Percentiles rank a stretch among this genome's conserved stretches.
Evolutionary conservation across 2,329 filamentous ascomycete genomes (phyloP).

Genomic region (Aureobasidium subglaciale): DNA sequence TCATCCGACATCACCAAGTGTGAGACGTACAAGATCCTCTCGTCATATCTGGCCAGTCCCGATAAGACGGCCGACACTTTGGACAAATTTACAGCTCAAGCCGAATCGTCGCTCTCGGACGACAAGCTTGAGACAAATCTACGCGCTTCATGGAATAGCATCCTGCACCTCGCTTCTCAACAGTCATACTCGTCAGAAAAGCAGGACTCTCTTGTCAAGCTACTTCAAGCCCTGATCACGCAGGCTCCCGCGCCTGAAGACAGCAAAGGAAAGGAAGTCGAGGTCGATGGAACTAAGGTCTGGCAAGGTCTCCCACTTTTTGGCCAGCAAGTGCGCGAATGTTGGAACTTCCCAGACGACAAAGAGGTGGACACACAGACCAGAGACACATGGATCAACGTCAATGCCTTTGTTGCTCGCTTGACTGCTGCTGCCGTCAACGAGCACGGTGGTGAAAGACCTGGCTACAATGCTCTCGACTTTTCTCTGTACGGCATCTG

Average conservation of each 20-base stretch:
- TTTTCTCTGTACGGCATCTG: slow-evolving; percentile 6
- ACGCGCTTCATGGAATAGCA: not conserved
- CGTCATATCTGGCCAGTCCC: not conserved
- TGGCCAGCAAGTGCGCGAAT: not conserved
- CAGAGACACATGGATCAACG: not conserved
- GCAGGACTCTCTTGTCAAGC: not conserved
- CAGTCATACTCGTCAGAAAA: not conserved
- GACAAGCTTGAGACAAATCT: not conserved
- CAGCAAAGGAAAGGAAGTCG: not conserved
- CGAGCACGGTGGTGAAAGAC: not conserved
- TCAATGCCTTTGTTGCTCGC: slow-evolving; percentile 5
- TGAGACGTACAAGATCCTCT: not conserved
- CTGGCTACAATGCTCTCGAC: not conserved
- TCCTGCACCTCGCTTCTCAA: not conserved
- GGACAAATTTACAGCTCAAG: not conserved
- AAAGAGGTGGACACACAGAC: not conserved
- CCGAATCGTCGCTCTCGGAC: not conserved
- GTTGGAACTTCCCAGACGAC: slow-evolving; percentile 7
- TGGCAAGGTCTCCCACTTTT: slow-evolving; percentile 1
- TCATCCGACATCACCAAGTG: not conserved
- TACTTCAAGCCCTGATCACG: not conserved
- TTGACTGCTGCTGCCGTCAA: not conserved
- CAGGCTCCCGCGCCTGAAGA: not conserved
- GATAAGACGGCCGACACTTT: not conserved
- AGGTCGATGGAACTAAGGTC: not conserved